These are phyloP conservation scores for Penicillium sp. DNA, from an alignment of 2,329 filamentous ascomycete species.

Conservation along the genomic window DNA sequence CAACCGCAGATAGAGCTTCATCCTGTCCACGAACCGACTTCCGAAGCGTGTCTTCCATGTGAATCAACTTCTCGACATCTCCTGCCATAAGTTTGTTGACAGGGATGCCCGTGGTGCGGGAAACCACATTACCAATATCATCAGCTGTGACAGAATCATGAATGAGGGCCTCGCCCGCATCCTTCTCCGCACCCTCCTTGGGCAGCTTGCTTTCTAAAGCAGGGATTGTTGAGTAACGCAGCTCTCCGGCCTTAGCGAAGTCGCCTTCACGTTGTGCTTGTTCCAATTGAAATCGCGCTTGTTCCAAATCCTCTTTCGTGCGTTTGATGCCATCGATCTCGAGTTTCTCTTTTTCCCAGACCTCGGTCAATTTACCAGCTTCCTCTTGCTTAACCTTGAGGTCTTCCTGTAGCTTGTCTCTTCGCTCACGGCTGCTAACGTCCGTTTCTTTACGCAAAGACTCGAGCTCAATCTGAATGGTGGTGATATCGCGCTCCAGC, in stretches of 20 bases:
- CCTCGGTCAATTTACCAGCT: conserved; percentile 69
- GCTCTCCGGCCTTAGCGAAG: conserved; percentile 85
- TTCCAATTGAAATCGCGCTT: conserved; percentile 80
- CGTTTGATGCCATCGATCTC: conserved; percentile 87
- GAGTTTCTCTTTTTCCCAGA: conserved; percentile 85
- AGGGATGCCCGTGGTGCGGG: conserved; percentile 87
- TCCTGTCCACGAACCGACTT: conserved; percentile 89
- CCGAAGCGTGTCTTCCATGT: conserved; percentile 89
- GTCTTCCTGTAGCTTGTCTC: conserved; percentile 78
- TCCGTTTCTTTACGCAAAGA: conserved; percentile 93
- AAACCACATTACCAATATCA: conserved; percentile 91
- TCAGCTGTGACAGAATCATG: conserved; percentile 95
- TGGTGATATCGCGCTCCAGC: conserved; percentile 93
- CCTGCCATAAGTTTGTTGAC: conserved; percentile 89
- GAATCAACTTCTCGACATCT: conserved; percentile 89
- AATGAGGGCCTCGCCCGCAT: conserved; percentile 62
- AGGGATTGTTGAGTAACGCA: conserved; percentile 86
- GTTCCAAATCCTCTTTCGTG: conserved; percentile 84
- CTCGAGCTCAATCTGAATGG: conserved; percentile 94
- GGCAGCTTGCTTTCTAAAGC: conserved; percentile 75
- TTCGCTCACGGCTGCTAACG: conserved; percentile 79
- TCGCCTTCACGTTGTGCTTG: conserved; percentile 84
- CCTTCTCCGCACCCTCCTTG: conserved; percentile 62
- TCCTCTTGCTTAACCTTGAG: conserved; percentile 77
- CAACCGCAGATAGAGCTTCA: conserved; percentile 85